A percentile compares a stretch with the other conserved stretches of the same genome.
Conservation (phyloP, 2,329 filamentous ascomycete genomes). For the Akanthomyces dipterigenus region DNA sequence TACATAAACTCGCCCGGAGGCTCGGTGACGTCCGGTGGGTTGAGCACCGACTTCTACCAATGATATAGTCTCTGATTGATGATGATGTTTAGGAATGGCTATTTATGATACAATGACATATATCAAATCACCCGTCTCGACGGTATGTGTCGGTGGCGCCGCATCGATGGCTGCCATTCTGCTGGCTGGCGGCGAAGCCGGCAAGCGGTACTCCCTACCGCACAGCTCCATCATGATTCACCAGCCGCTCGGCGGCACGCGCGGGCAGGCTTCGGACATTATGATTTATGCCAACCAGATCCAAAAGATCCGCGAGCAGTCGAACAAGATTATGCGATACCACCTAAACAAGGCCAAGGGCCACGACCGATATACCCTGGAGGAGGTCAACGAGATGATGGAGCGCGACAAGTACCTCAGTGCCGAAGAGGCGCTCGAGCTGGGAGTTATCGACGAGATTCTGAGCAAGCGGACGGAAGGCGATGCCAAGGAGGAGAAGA, state of each 20-base stretch:
- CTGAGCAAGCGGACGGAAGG: conserved; percentile 54
- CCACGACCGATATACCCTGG: conserved; percentile 67
- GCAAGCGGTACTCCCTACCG: conserved; percentile 83
- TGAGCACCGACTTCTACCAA: too few relatives aligned
- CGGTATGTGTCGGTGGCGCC: conserved; percentile 89
- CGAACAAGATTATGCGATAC: conserved; percentile 83
- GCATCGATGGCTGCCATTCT: conserved; percentile 92
- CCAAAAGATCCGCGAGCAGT: conserved; percentile 70
- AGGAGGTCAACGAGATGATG: conserved; percentile 91
- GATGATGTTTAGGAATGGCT: conserved; percentile 53
- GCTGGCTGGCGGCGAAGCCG: conserved; percentile 75
- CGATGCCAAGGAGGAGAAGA: conserved; percentile 26
- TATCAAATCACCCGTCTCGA: conserved; percentile 86
- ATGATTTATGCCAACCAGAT: conserved; percentile 98
- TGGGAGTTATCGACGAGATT: conserved; percentile 90
- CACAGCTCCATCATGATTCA: conserved; percentile 96
- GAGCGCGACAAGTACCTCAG: conserved; percentile 93
- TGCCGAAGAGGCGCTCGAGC: conserved; percentile 77
- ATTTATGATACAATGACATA: conserved; percentile 99
- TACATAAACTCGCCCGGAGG: conserved; percentile 98
- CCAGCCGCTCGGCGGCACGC: conserved; percentile 74
- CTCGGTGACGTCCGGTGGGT: conserved; percentile 64
- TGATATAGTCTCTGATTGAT: background rate
- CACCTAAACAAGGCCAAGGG: conserved; percentile 76
- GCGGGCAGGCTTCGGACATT: conserved; percentile 69